Evolutionary conservation across 2,329 filamentous ascomycete species (phyloP), one percentile per base, ranked within the genome.

Genomic region (Phyllosticta citribraziliensis): DNA sequence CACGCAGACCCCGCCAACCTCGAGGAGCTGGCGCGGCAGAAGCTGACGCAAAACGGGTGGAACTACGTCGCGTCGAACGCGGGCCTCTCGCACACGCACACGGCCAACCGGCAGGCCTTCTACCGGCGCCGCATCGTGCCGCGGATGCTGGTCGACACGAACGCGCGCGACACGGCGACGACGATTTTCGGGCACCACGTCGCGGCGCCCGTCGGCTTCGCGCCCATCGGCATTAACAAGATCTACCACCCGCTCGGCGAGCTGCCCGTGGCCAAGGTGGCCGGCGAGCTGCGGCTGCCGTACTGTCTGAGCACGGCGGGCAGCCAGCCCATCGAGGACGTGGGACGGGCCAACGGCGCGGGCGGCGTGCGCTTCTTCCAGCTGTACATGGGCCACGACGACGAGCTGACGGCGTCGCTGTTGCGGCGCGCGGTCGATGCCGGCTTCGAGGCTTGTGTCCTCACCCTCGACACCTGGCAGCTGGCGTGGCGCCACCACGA

Each of bases 381-480:
- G 69, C 74, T 87, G 1, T 87, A 87, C 69, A 81, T 82, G 79
- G 82, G 82, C 1, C 82, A 85, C 60, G 83, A 87, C 64, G 82
- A 86, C 62, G 81, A 82, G 61, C 68, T 86, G 24, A 82, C 83
- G 0, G 58, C 82, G 2, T 82, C 78, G 0, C 72, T 87, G 17
- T 73, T 87, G 1, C 74, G 74, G n/a, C 74, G 84, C 22, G 84
- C 84, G 0, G 74, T 78, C 63, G 71, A 80, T 1, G 74, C 71
- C 5, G 84, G 84, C 0, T 87, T 82, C 68, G 76, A 78, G 2
- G 84, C 79, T 0, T 81, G 80, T 60, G 81, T 87, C 6, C 72
- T 87, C 1, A 87, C 83, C 0, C 78, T 83, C 0, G 84, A 87
- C 69, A 87, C 84, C 0, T 86, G 82, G 83, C 80, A 84, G 66